Evolutionary conservation across 2,329 filamentous ascomycete species (phyloP), one percentile per base, ranked within the genome.

Genomic region (Fusarium annulatum): DNA sequence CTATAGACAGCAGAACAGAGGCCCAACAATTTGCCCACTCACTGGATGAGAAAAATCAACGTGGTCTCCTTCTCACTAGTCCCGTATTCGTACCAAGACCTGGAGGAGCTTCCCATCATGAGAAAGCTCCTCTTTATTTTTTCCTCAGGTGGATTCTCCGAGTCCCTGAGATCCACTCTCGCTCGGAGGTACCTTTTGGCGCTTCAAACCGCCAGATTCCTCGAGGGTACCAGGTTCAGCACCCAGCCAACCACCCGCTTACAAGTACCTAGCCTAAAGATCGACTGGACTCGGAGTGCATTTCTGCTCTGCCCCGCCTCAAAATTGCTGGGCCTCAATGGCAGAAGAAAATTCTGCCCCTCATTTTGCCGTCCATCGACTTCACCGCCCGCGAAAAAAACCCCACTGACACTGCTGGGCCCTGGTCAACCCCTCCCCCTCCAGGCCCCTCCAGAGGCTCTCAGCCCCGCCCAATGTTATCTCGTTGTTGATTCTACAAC

Each of bases 291-390:
- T 68, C n/a, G 12, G 51, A 52, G 66, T 55, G 45, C 52, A 45
- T n/a, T 61, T 51, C 49, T 63, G 30, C n/a, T 28, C 42, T 70
- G 70, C 70, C 70, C 69, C 70, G 70, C 69, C 70, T 70, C 65
- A 68, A 67, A 60, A 66, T 73, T 45, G 42, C 30, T 64, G 59
- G 41, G 38, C 58, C 51, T 73, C 64, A 73, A 67, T 73, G 70
- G 65, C 38, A 67, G 49, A 55, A 69, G 71, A 75, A 79, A 78
- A 77, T 74, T 79, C 77, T 78, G 71, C 76, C 76, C 79, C 76
- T 78, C 74, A 73, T 78, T 77, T 75, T 77, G 71, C 73, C 63
- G 46, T 69, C 48, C 46, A 38, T 68, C 16, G 51, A 28, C 49
- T 72, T 78, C 77, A 78, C 75, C 77, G 72, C 75, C 77, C 74